A percentile compares a stretch with the other conserved stretches of the same genome.
Conservation (phyloP, 495 filamentous ascomycete species). For the Paragyromitra xinjiangensis region DNA sequence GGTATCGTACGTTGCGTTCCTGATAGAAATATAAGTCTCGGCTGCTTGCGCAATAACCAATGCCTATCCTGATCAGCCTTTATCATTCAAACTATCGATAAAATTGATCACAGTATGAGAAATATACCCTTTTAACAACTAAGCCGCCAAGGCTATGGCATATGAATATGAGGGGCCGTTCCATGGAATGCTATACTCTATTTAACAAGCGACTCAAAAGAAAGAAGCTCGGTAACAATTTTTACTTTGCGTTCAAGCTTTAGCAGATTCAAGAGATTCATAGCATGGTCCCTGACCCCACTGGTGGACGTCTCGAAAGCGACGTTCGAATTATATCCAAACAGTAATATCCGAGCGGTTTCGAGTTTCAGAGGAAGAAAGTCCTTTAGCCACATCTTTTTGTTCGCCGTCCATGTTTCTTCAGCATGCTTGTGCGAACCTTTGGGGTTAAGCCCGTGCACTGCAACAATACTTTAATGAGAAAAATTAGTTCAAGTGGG, state of each 20-base stretch:
- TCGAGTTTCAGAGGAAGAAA: constrained; percentile 19
- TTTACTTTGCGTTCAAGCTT: constrained; percentile 6
- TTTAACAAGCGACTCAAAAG: not conserved
- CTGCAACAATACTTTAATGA: constrained; percentile 10
- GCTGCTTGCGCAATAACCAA: not conserved
- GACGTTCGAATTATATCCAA: constrained; percentile 26
- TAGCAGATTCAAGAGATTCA: not conserved
- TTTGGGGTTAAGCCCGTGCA: constrained; percentile 18
- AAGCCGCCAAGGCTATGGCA: constrained; percentile 27
- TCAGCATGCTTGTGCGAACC: not conserved
- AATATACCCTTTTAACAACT: constrained; percentile 21
- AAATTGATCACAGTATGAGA: not conserved
- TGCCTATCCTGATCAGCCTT: not conserved
- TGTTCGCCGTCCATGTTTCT: constrained; percentile 22
- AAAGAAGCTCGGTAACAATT: not conserved
- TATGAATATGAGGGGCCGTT: constrained; percentile 23
- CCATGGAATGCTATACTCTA: not conserved
- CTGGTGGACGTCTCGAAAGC: constrained; percentile 10
- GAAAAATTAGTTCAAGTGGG: not conserved
- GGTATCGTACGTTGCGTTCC: not conserved
- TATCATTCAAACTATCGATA: not conserved
- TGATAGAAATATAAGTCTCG: not conserved
- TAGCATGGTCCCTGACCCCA: constrained; percentile 4
- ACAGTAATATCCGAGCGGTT: constrained; percentile 4
- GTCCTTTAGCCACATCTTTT: constrained; percentile 21